A percentile compares a stretch with the other conserved stretches of the same genome.
Evolutionary conservation across 495 filamentous ascomycete genomes (phyloP).

Genomic region (Eremomyces bilateralis): DNA sequence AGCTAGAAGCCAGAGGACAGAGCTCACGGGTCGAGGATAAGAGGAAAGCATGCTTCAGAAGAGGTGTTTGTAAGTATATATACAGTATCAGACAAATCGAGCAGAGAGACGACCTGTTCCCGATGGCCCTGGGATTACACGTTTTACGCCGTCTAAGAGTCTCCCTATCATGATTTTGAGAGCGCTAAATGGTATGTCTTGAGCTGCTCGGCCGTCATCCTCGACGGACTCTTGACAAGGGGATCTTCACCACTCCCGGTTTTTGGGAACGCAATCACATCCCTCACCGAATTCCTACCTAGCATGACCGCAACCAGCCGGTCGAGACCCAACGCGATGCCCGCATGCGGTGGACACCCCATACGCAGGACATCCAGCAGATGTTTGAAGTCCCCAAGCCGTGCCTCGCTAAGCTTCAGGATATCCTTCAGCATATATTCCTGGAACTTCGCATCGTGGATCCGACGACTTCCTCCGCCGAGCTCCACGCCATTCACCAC

Average conservation of each 20-base stretch:
- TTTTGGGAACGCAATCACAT: constrained; percentile 96
- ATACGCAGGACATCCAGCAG: constrained; percentile 60
- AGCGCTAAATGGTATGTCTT: constrained; percentile 46
- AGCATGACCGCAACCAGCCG: constrained; percentile 65
- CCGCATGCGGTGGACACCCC: constrained; percentile 94
- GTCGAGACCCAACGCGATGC: constrained; percentile 83
- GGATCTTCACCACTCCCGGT: constrained; percentile 66
- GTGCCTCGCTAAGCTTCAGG: constrained; percentile 35
- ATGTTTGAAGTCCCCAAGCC: constrained; percentile 59
- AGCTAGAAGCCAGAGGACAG: too few species aligned
- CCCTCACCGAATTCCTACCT: constrained; percentile 50
- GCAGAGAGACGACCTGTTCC: too few species aligned
- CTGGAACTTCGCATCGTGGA: constrained; percentile 69
- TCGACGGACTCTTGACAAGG: constrained; percentile 52
- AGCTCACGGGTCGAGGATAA: too few species aligned
- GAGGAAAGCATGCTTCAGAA: too few species aligned
- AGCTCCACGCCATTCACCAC: constrained; percentile 92
- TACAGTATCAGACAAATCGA: too few species aligned
- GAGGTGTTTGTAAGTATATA: too few species aligned
- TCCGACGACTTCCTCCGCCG: constrained; percentile 80
- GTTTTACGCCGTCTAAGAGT: too few species aligned
- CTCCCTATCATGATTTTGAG: too few species aligned
- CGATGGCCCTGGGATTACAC: too few species aligned
- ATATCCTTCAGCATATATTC: constrained; percentile 67
- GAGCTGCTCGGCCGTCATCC: constrained; percentile 39